Conservation (phyloP, 495 filamentous ascomycete species). For the Cairneyella variabilis region DNA sequence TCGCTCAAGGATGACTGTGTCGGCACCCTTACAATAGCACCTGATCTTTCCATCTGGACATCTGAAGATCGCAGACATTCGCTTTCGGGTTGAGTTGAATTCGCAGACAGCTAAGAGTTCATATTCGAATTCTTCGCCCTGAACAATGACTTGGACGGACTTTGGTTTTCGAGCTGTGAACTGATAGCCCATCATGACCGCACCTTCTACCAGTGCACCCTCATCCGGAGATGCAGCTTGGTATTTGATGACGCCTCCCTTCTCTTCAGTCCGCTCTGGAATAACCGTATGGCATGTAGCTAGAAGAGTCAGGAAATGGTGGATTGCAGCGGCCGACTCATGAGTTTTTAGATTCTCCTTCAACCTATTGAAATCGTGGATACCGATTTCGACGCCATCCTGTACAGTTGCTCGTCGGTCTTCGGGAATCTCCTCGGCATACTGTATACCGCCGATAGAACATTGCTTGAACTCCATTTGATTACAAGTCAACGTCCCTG, state of each 20-base stretch:
- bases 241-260: constrained; percentile 82
- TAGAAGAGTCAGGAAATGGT: constrained; percentile 86
- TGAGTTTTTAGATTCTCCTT: constrained; percentile 71
- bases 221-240: constrained; percentile 98
- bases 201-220: constrained; percentile 92
- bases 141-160: constrained; percentile 73
- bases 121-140: constrained; percentile 71
- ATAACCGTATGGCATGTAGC: constrained; percentile 97
- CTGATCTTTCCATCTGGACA: constrained; percentile 95
- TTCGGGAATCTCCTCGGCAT: constrained; percentile 89
- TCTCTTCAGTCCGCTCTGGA: constrained; percentile 76
- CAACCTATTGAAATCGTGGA: constrained; percentile 83
- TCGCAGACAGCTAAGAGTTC: constrained; percentile 95
- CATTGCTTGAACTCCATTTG: constrained; percentile 98
- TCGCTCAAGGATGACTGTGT: constrained; percentile 92
- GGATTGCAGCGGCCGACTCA: constrained; percentile 63
- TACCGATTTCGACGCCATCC: constrained; percentile 65
- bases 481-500: constrained; percentile 97
- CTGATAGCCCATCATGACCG: constrained; percentile 76
- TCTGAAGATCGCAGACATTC: constrained; percentile 96
- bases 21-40: constrained; percentile 93
- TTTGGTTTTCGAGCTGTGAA: constrained; percentile 89
- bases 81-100: constrained; percentile 96
- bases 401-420: constrained; percentile 76
- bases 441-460: constrained; percentile 88